phyloP scores from a whole-genome alignment of 306 rosid genomes.

The Hippophae tibetana region DNA sequence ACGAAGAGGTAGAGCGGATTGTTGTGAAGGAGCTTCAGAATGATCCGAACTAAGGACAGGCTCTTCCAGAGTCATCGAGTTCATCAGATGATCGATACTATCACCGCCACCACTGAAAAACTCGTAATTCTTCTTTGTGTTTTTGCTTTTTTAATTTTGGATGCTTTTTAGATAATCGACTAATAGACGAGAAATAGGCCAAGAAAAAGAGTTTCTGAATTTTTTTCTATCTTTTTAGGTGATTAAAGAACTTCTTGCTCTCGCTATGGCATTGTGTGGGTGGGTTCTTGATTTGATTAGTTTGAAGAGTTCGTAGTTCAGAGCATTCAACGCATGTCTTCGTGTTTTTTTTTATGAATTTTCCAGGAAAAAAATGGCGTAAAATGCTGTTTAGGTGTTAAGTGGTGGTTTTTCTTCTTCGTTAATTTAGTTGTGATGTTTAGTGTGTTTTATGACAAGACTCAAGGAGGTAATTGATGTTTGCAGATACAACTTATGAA shows the following conservation, averaged over 20 bases:
- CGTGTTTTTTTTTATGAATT: too few species aligned
- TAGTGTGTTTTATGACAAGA: slow-evolving; percentile 84
- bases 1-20: slow-evolving; percentile 91
- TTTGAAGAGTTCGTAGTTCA: too few species aligned
- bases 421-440: slow-evolving; percentile 31
- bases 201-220: neutral
- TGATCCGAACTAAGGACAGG: slow-evolving; percentile 66
- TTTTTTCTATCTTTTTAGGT: neutral
- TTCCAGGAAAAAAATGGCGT: too few species aligned
- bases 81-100: slow-evolving; percentile 66
- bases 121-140: slow-evolving; percentile 32
- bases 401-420: too few species aligned
- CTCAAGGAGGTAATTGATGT: slow-evolving; percentile 62
- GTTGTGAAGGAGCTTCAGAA: slow-evolving; percentile 85
- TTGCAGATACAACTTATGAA: neutral
- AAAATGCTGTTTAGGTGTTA: too few species aligned
- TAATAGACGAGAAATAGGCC: neutral
- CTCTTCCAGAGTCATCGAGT: slow-evolving; percentile 86
- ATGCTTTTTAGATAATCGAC: neutral
- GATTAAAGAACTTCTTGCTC: too few species aligned
- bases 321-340: too few species aligned
- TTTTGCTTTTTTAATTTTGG: neutral
- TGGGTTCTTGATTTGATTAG: neutral
- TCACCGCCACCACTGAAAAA: slow-evolving; percentile 51
- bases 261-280: neutral